Evolutionary conservation across 139 green algal genomes (phyloP), one percentile per base, ranked within the genome.

Genomic region (Gonium pectorale): DNA sequence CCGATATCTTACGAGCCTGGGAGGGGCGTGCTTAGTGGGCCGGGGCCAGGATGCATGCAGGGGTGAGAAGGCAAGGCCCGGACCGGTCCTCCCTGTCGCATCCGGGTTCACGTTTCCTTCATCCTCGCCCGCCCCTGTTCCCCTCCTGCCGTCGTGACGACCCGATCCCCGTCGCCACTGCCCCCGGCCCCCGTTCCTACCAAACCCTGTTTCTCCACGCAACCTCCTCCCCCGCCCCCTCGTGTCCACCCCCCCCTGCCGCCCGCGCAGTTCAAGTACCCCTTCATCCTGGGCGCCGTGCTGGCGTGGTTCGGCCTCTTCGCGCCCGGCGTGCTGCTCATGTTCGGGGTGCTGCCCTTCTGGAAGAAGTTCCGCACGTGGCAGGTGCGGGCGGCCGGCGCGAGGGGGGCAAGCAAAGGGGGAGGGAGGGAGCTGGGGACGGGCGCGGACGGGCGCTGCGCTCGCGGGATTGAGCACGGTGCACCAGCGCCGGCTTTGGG

Each of bases 321-420:
- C 86, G 88, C 63, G 9, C 97, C 97, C 0, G 97, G 97, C 43
- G 90, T 99, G 24, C 90, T 98, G 83, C 85, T 99, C 46, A 98
- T 99, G 81, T 98, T 96, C 86, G 96, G 90, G 37, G 90, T 98
- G 37, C 84, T 99, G 79, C 97, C 97, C 7, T 99, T 96, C 87
- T 98, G 96, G 96, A 96, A 93, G 41, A 52, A 54, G 17, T 95
- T 96, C 87, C 87, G 95, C 31, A 79, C 85, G 19, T 93, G 86
- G 69, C 72, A 90, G 43, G 19, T 94, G 0, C 96, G 96, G 75
- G 31, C 21, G 26, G 35, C 22, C n/a, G n/a, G n/a, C n/a, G n/a
- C n/a, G n/a, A n/a, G n/a, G n/a, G n/a, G n/a, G n/a, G n/a, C n/a
- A n/a, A n/a, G n/a, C n/a, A n/a, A n/a, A n/a, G n/a, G n/a, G n/a